These are phyloP conservation scores for Tubosaeta sp. DNA, from an alignment of 768 basidiomycete genomes.

Conservation along the genomic window DNA sequence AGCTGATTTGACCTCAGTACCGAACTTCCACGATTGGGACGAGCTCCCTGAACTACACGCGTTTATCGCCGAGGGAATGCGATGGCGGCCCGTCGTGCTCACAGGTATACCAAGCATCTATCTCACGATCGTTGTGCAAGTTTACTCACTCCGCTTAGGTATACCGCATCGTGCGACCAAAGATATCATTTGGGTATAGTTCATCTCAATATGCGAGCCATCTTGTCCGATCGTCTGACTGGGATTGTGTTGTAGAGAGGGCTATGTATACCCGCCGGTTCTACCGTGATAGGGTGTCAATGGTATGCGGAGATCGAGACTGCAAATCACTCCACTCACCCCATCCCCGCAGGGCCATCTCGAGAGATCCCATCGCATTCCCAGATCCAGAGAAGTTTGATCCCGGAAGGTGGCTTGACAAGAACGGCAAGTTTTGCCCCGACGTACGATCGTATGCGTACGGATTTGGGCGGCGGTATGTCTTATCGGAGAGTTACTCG, in stretches of 20 bases:
- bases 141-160: neutral
- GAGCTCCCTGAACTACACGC: conserved; percentile 30
- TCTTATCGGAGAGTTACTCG: neutral
- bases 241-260: conserved; percentile 4
- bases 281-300: conserved; percentile 10
- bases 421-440: neutral
- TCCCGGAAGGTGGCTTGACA: conserved; percentile 4
- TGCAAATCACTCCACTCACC: neutral
- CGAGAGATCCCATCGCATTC: conserved; percentile 8
- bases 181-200: conserved; percentile 9
- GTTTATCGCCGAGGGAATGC: conserved; percentile 31
- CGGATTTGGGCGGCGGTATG: conserved; percentile 5
- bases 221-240: neutral
- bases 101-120: conserved; percentile 20
- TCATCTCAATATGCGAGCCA: neutral
- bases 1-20: conserved; percentile 20
- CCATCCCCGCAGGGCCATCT: conserved; percentile 7
- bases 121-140: neutral
- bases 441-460: neutral
- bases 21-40: conserved; percentile 31
- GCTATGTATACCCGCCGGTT: conserved; percentile 8
- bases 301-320: conserved; percentile 4
- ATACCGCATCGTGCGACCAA: conserved; percentile 4
- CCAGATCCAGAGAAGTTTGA: conserved; percentile 14
- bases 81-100: conserved; percentile 31